These are phyloP conservation scores for Penicillium sp. DNA, from an alignment of 2,329 filamentous ascomycete genomes.

Conservation along the genomic window DNA sequence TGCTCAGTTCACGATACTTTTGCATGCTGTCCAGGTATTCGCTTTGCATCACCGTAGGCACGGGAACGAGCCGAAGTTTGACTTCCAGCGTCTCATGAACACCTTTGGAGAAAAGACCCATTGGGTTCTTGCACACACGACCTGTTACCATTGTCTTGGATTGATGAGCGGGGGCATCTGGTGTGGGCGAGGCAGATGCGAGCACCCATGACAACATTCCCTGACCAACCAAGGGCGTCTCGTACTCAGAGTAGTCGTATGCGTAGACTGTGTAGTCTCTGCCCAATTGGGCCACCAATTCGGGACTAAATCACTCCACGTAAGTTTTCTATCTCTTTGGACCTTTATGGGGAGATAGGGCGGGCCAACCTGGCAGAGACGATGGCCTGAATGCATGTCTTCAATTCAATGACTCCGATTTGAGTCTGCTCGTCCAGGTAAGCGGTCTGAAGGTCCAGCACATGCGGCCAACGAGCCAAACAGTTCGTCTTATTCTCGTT, in stretches of 20 bases:
- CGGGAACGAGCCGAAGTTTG: constrained; percentile 75
- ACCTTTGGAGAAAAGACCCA: constrained; percentile 77
- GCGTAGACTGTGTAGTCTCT: constrained; percentile 95
- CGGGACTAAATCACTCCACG: constrained; percentile 56
- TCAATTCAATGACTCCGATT: constrained; percentile 83
- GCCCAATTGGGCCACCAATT: constrained; percentile 67
- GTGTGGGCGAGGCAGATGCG: constrained; percentile 52
- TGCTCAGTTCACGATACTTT: constrained; percentile 54
- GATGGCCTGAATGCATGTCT: constrained; percentile 80
- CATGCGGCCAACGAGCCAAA: constrained; percentile 75
- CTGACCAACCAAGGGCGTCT: constrained; percentile 87
- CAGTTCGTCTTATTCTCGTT: constrained; percentile 82
- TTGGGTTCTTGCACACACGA: constrained; percentile 76
- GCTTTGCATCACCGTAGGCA: constrained; percentile 58
- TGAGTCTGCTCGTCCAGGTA: constrained; percentile 70
- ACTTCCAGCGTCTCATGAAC: constrained; percentile 84
- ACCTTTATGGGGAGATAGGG: not conserved
- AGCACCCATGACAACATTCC: constrained; percentile 88
- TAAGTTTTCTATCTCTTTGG: constrained; percentile 5
- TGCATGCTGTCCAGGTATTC: constrained; percentile 58
- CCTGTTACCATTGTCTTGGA: constrained; percentile 71
- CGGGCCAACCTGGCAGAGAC: constrained; percentile 51
- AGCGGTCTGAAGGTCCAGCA: constrained; percentile 72
- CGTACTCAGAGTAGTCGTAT: constrained; percentile 91
- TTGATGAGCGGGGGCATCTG: constrained; percentile 51